Evolutionary conservation across 2,329 filamentous ascomycete species (phyloP).

Genomic region (Botrytis hyacinthi): DNA sequence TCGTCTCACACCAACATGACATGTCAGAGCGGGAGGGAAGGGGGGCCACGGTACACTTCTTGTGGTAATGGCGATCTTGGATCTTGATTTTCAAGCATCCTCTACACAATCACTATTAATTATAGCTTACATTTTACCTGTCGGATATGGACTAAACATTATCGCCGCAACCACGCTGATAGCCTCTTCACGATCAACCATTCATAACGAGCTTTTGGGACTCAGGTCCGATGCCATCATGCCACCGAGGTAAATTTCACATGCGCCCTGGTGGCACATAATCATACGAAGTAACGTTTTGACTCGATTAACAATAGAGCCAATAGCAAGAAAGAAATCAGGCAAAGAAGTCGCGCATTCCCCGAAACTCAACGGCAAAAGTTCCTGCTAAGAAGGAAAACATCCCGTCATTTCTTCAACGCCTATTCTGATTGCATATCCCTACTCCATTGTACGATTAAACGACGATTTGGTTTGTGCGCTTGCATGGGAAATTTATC

Average conservation of each 20-base stretch:
- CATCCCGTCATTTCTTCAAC: conserved; percentile 17
- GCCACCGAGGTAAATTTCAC: conserved; percentile 15
- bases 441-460: background rate
- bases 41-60: conserved; percentile 23
- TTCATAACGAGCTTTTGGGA: background rate
- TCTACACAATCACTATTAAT: conserved; percentile 1
- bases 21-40: conserved; percentile 28
- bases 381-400: conserved; percentile 19
- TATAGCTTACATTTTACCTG: background rate
- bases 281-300: conserved; percentile 17
- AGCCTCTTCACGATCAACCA: background rate
- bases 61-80: conserved; percentile 29
- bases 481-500: conserved; percentile 21
- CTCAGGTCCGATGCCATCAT: conserved; percentile 19
- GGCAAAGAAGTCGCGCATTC: conserved; percentile 19
- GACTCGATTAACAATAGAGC: conserved; percentile 11
- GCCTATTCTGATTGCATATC: conserved; percentile 8
- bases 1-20: conserved; percentile 28
- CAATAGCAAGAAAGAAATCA: conserved; percentile 20
- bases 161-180: conserved; percentile 14
- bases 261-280: conserved; percentile 25
- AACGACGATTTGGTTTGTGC: conserved; percentile 23
- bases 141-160: background rate
- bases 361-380: conserved; percentile 25
- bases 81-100: conserved; percentile 17